Evolutionary conservation across 2,329 filamentous ascomycete genomes (phyloP).

Genomic region (Exophiala mesophila): DNA sequence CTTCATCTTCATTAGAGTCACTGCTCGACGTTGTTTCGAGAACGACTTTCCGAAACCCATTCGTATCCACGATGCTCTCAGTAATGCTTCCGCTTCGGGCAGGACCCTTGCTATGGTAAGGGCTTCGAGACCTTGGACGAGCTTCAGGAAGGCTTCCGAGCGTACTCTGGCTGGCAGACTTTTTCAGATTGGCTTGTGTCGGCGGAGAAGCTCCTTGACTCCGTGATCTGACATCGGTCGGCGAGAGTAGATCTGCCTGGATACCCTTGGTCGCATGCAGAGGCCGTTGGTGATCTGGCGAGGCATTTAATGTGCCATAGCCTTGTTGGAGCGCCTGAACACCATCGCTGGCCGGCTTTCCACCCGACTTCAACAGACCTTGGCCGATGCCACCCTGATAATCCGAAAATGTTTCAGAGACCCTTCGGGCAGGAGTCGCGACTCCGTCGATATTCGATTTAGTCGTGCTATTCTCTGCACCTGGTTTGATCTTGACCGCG

Average conservation of each 20-base stretch:
- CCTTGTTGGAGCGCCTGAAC: conserved; percentile 56
- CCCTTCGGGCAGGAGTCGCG: conserved; percentile 32
- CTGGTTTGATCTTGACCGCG: conserved; percentile 62
- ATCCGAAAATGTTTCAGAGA: conserved; percentile 33
- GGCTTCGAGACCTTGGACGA: conserved; percentile 29
- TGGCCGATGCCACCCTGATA: conserved; percentile 50
- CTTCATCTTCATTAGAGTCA: conserved; percentile 38
- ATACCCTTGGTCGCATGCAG: conserved; percentile 27
- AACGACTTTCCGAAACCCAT: conserved; percentile 70
- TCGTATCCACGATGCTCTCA: conserved; percentile 69
- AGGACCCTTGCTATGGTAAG: conserved; percentile 42
- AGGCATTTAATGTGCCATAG: conserved; percentile 43
- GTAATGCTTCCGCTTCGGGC: conserved; percentile 73
- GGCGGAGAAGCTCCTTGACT: not conserved
- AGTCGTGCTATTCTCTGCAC: conserved; percentile 33
- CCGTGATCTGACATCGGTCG: not conserved
- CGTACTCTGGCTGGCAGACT: conserved; percentile 23
- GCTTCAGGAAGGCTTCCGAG: conserved; percentile 25
- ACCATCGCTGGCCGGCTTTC: conserved; percentile 59
- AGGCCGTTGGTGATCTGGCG: conserved; percentile 21
- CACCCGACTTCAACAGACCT: conserved; percentile 50
- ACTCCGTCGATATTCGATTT: conserved; percentile 33
- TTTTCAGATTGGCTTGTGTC: conserved; percentile 11
- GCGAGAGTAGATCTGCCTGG: conserved; percentile 14
- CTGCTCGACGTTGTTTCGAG: conserved; percentile 62